Evolutionary conservation across 1,284 basidiomycete genomes (phyloP).

Genomic region (Ganoderma lucidum): DNA sequence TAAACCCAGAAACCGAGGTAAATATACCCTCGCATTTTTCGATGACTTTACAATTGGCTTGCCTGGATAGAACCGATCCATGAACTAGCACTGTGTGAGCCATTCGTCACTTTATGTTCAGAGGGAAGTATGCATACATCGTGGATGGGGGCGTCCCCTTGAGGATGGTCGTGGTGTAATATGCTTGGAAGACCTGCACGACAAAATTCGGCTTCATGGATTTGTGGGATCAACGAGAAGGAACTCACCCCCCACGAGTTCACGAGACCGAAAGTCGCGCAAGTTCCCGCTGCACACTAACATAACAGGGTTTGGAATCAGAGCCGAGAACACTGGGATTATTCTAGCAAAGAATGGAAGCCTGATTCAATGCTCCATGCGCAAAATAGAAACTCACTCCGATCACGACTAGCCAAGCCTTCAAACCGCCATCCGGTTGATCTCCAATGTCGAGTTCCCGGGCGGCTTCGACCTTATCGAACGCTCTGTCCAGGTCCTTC

Average conservation of each 20-base stretch:
- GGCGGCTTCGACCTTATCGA: constrained; percentile 2
- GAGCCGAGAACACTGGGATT: background rate
- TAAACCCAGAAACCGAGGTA: constrained; percentile 22
- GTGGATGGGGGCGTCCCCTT: constrained; percentile 51
- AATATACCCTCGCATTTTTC: background rate
- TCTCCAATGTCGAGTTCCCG: constrained; percentile 5
- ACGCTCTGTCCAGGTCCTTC: background rate
- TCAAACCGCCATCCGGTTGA: constrained; percentile 49
- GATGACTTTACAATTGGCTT: constrained; percentile 12
- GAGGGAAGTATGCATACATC: constrained; percentile 53
- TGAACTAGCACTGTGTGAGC: constrained; percentile 48
- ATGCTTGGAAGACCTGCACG: constrained; percentile 54
- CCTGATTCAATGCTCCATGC: background rate
- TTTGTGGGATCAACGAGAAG: background rate
- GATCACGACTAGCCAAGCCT: constrained; percentile 48
- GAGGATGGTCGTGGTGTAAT: constrained; percentile 49
- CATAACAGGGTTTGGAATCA: background rate
- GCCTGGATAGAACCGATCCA: constrained; percentile 82
- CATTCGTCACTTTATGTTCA: constrained; percentile 8
- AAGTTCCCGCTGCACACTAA: constrained; percentile 37
- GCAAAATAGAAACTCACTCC: constrained; percentile 42
- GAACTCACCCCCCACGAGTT: constrained; percentile 52
- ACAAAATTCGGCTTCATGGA: background rate
- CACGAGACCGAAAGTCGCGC: constrained; percentile 50
- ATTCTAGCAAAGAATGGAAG: background rate